Percentiles rank a stretch among this genome's conserved stretches.
These are phyloP conservation scores for Pseudogymnoascus sp. DNA, from an alignment of 2,329 filamentous ascomycete genomes.

Conservation along the genomic window DNA sequence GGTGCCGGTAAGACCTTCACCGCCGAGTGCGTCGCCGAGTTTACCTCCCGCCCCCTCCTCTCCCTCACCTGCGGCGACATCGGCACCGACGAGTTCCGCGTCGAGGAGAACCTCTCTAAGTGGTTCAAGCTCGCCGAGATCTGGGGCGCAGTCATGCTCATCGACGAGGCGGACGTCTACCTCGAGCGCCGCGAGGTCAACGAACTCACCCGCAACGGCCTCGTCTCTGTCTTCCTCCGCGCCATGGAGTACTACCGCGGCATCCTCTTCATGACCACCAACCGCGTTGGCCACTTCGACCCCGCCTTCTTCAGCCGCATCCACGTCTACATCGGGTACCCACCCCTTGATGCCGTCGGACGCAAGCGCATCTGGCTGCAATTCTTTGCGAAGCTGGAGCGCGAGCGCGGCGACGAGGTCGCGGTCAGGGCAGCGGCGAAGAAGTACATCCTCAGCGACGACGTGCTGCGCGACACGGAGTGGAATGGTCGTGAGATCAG, in stretches of 20 bases:
- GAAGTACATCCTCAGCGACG: slow-evolving; percentile 17
- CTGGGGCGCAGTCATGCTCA: slow-evolving; percentile 44
- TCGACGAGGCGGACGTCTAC: slow-evolving; percentile 49
- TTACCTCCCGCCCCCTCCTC: slow-evolving; percentile 20
- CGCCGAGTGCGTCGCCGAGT: slow-evolving; percentile 23
- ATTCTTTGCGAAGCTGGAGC: slow-evolving; percentile 19
- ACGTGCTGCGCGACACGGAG: slow-evolving; percentile 17
- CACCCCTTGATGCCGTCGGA: slow-evolving; percentile 20
- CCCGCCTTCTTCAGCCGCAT: slow-evolving; percentile 33
- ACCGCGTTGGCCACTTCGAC: slow-evolving; percentile 34
- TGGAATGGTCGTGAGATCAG: slow-evolving; percentile 26
- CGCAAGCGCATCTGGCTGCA: slow-evolving; percentile 27
- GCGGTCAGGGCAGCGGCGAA: slow-evolving; percentile 15
- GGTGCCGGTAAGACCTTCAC: slow-evolving; percentile 18
- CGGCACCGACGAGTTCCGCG: slow-evolving; percentile 36
- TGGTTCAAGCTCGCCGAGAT: slow-evolving; percentile 41
- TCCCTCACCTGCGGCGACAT: slow-evolving; percentile 40
- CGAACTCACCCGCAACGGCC: slow-evolving; percentile 29
- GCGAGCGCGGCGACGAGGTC: slow-evolving; percentile 16
- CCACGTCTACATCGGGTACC: slow-evolving; percentile 30
- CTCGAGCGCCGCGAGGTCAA: slow-evolving; percentile 27
- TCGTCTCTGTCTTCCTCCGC: slow-evolving; percentile 34
- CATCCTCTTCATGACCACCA: slow-evolving; percentile 37
- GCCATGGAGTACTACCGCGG: slow-evolving; percentile 36
- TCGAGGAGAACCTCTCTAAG: slow-evolving; percentile 41